phyloP scores from a whole-genome alignment of 345 rosid genomes.

The Hevea brasiliensis region DNA sequence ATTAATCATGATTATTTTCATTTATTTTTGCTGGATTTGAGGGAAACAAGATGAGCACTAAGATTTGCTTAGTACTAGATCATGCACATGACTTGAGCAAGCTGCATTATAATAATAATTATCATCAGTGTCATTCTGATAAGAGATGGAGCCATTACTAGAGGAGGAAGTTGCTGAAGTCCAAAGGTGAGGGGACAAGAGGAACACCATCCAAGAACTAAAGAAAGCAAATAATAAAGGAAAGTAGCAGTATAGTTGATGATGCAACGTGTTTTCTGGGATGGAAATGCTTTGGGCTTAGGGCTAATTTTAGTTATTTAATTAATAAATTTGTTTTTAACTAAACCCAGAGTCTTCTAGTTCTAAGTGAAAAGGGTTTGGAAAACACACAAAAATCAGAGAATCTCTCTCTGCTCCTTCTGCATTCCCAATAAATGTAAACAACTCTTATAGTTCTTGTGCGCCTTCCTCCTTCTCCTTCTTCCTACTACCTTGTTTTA shows the following conservation, averaged over 20 bases:
- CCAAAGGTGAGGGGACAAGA: constrained; percentile 32
- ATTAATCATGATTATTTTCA: neutral
- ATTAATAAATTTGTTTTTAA: neutral
- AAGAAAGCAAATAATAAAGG: too few relatives aligned
- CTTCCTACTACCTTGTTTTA: neutral
- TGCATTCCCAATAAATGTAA: constrained; percentile 16
- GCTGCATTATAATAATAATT: neutral
- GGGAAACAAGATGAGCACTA: neutral
- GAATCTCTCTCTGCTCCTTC: constrained; percentile 26
- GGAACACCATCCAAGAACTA: constrained; percentile 39
- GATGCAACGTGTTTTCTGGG: constrained; percentile 47
- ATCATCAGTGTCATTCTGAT: neutral
- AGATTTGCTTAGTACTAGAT: constrained; percentile 4
- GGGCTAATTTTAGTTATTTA: neutral
- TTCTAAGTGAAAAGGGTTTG: constrained; percentile 27
- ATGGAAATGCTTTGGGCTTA: constrained; percentile 38
- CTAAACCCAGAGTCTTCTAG: constrained; percentile 39
- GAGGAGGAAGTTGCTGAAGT: neutral
- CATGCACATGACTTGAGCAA: constrained; percentile 15
- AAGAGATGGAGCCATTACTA: neutral
- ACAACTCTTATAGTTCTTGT: too few relatives aligned
- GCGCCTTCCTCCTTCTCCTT: neutral
- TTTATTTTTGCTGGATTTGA: neutral
- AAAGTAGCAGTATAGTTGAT: too few relatives aligned
- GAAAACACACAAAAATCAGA: constrained; percentile 8